A percentile compares a stretch with the other conserved stretches of the same genome.
These are phyloP conservation scores for Carex myosuroides DNA, from an alignment of 176 grass and related monocot genomes.

Conservation along the genomic window DNA sequence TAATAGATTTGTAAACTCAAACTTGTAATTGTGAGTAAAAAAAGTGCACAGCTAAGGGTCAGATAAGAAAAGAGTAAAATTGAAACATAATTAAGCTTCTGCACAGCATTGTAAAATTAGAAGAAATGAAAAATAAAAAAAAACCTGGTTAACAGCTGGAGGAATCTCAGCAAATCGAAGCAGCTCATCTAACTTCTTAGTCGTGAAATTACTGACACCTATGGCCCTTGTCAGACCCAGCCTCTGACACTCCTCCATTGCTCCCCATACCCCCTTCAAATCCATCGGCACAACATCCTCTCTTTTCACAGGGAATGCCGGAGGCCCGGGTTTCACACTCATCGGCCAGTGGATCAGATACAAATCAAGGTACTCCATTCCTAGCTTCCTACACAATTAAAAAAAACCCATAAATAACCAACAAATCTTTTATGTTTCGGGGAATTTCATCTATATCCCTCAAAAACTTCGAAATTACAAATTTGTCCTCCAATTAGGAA, in stretches of 20 bases:
- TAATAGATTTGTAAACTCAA: too few relatives aligned
- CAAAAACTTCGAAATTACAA: too few relatives aligned
- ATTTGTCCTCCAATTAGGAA: too few relatives aligned
- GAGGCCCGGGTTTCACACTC: constrained; percentile 14
- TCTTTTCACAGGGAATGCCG: not conserved
- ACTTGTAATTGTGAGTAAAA: too few relatives aligned
- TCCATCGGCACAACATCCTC: constrained; percentile 37
- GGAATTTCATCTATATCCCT: too few relatives aligned
- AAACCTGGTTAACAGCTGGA: constrained; percentile 51
- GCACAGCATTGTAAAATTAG: too few relatives aligned
- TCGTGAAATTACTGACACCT: constrained; percentile 66
- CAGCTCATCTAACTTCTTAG: constrained; percentile 32
- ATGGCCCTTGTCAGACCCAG: constrained; percentile 42
- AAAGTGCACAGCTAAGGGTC: too few relatives aligned
- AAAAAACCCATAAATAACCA: too few relatives aligned
- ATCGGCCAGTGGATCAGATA: constrained; percentile 66
- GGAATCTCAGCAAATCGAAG: constrained; percentile 18
- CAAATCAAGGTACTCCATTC: constrained; percentile 58
- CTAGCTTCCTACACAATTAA: constrained; percentile 26
- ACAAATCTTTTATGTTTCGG: too few relatives aligned
- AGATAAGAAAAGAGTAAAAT: too few relatives aligned
- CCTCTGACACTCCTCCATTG: constrained; percentile 58
- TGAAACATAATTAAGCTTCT: too few relatives aligned
- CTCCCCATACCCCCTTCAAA: constrained; percentile 42
- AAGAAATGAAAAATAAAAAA: too few relatives aligned